Evolutionary conservation across 2,329 filamentous ascomycete species (phyloP).

Genomic region (Monilinia laxa): DNA sequence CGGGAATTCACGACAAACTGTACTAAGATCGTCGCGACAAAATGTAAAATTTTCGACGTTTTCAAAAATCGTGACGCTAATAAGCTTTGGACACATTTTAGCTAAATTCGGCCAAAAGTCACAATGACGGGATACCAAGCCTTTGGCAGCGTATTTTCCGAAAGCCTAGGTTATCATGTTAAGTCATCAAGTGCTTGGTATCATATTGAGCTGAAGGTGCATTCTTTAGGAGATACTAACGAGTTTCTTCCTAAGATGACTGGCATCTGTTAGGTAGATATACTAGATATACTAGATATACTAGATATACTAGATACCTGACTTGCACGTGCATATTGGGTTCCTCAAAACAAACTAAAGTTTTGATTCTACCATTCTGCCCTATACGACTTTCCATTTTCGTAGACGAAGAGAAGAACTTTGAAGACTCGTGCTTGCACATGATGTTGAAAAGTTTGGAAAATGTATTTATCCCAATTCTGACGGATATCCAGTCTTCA

Average conservation of each 20-base stretch:
- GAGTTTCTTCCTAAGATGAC: neutral
- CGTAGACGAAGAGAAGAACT: too few species aligned
- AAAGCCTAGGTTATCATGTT: neutral
- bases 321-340: too few species aligned
- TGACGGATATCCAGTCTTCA: neutral
- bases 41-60: neutral
- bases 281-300: too few species aligned
- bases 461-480: neutral
- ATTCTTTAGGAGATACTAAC: neutral
- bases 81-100: neutral
- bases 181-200: neutral
- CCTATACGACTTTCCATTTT: too few species aligned
- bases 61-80: neutral
- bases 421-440: too few species aligned
- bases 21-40: too few species aligned
- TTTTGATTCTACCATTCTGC: too few species aligned
- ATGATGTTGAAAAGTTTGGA: too few species aligned
- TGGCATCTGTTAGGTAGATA: too few species aligned
- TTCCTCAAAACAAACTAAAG: too few species aligned
- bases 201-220: neutral
- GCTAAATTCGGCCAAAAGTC: neutral
- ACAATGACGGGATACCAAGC: neutral
- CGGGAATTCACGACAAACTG: too few species aligned
- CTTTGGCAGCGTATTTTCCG: accelerated
- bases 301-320: too few species aligned